These are phyloP conservation scores for Lactarius indigo DNA, from an alignment of 768 basidiomycete genomes.

Conservation along the genomic window DNA sequence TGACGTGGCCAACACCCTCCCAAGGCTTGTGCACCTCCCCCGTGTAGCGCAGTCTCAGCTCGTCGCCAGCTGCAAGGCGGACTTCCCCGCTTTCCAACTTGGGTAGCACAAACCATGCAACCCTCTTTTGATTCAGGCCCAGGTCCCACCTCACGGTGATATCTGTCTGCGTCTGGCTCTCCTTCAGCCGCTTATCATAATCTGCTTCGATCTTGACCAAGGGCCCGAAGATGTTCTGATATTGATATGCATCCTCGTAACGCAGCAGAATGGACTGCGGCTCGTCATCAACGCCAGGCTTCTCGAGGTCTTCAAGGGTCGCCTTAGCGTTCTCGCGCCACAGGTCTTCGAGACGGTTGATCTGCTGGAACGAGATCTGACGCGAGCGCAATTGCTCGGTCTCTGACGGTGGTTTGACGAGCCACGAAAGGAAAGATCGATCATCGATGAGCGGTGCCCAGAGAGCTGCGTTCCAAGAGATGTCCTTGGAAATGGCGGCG, in stretches of 20 bases:
- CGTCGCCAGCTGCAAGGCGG: constrained; percentile 93
- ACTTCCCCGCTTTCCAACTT: constrained; percentile 99
- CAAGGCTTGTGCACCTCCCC: constrained; percentile 90
- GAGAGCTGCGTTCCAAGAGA: constrained; percentile 95
- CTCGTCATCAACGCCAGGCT: constrained; percentile 97
- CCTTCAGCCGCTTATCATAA: constrained; percentile 96
- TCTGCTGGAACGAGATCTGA: constrained; percentile 95
- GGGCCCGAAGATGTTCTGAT: constrained; percentile 99
- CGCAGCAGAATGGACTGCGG: constrained; percentile 85
- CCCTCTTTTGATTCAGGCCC: constrained; percentile 96
- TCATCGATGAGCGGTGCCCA: constrained; percentile 99
- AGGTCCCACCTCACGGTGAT: constrained; percentile 97
- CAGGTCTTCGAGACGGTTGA: constrained; percentile 94
- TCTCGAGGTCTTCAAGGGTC: constrained; percentile 94
- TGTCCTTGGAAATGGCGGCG: constrained; percentile 94
- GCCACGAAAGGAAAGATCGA: constrained; percentile 97
- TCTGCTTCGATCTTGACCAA: constrained; percentile 99
- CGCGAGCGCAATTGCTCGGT: constrained; percentile 94
- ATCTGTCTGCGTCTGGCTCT: constrained; percentile 97
- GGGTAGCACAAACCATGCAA: constrained; percentile 97
- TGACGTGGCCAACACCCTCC: constrained; percentile 97
- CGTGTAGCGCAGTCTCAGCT: constrained; percentile 82
- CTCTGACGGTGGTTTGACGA: constrained; percentile 96
- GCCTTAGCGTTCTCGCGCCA: constrained; percentile 97
- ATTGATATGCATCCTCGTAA: constrained; percentile 99